These are phyloP conservation scores for Penicillium sp. DNA, from an alignment of 2,329 filamentous ascomycete species.

Conservation along the genomic window DNA sequence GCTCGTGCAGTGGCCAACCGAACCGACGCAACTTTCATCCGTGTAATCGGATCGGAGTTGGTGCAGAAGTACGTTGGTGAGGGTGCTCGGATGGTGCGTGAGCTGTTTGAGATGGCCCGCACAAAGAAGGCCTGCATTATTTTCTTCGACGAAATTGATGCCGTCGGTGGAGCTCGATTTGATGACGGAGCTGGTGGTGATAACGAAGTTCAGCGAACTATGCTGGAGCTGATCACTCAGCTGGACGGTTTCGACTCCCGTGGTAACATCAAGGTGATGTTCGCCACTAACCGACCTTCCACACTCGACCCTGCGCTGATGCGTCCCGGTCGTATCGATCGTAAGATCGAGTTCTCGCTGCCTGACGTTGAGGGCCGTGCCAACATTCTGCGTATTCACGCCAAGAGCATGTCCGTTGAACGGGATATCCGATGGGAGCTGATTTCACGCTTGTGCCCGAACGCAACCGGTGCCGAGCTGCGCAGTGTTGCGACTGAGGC, in stretches of 20 bases:
- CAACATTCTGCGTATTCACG: constrained; percentile 96
- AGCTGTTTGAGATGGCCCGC: constrained; percentile 98
- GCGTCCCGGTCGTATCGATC: constrained; percentile 94
- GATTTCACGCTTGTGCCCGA: constrained; percentile 94
- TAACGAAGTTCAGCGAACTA: constrained; percentile 96
- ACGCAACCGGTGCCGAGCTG: constrained; percentile 93
- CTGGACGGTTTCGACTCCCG: constrained; percentile 93
- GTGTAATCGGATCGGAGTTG: constrained; percentile 95
- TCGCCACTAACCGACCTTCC: constrained; percentile 93
- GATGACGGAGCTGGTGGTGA: constrained; percentile 95
- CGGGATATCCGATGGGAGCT: constrained; percentile 98
- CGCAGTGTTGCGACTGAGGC: constrained; percentile 96
- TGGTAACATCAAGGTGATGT: constrained; percentile 99
- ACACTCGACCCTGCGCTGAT: constrained; percentile 96
- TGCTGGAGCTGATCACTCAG: constrained; percentile 97
- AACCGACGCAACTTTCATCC: constrained; percentile 97
- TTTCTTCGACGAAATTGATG: constrained; percentile 98
- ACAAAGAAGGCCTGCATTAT: constrained; percentile 99
- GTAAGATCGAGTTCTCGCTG: constrained; percentile 98
- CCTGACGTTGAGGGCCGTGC: constrained; percentile 95
- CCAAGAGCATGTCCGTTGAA: constrained; percentile 99
- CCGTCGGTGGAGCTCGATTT: constrained; percentile 91
- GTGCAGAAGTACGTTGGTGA: constrained; percentile 99
- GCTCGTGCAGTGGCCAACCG: constrained; percentile 95
- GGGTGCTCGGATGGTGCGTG: constrained; percentile 95